phyloP scores from a whole-genome alignment of 2,329 filamentous ascomycete genomes.

The Endoconidiophora laricicola region DNA sequence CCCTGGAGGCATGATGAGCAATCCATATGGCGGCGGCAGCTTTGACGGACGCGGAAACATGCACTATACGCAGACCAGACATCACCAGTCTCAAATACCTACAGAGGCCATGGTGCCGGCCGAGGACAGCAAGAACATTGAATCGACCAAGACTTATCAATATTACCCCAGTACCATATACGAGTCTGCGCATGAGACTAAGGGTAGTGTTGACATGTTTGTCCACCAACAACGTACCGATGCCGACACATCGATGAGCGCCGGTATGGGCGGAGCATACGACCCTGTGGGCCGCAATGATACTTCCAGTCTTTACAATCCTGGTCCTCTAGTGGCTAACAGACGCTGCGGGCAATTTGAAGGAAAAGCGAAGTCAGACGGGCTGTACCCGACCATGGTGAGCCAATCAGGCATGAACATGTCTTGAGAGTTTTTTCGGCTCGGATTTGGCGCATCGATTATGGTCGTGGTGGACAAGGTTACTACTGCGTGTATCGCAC shows the following conservation, averaged over 20 bases:
- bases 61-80: constrained; percentile 23
- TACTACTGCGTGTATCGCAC: too few relatives aligned
- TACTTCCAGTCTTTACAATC: constrained; percentile 26
- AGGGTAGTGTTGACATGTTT: constrained; percentile 34
- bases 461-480: not conserved
- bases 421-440: constrained; percentile 11
- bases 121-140: constrained; percentile 34
- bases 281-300: constrained; percentile 20
- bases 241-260: constrained; percentile 7
- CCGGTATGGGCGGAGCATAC: constrained; percentile 13
- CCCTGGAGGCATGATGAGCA: constrained; percentile 24
- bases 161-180: constrained; percentile 37
- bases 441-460: not conserved
- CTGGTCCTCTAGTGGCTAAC: constrained; percentile 24
- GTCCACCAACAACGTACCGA: constrained; percentile 19
- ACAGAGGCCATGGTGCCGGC: constrained; percentile 35
- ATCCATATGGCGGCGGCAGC: constrained; percentile 20
- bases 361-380: constrained; percentile 32
- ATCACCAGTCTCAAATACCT: constrained; percentile 25
- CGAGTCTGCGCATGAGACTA: constrained; percentile 28
- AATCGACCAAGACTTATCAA: constrained; percentile 34
- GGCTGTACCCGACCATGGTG: constrained; percentile 36
- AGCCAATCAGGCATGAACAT: constrained; percentile 32
- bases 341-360: constrained; percentile 34
- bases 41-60: constrained; percentile 26